Evolutionary conservation across 1,284 basidiomycete species (phyloP).

Genomic region (Chiua sp.): DNA sequence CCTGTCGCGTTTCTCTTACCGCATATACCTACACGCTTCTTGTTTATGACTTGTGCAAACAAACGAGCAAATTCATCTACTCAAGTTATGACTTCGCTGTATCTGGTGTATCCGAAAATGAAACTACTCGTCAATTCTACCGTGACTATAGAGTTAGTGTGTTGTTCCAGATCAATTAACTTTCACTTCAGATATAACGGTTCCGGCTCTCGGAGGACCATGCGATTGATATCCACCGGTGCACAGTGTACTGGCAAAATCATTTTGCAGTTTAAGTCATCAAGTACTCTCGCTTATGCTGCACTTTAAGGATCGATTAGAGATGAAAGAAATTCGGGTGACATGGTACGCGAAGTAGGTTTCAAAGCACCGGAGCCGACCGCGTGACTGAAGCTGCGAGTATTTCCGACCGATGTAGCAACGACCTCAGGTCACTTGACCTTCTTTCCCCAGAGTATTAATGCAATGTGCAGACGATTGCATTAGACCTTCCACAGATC

Average conservation of each 20-base stretch:
- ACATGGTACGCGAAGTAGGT: too few species aligned
- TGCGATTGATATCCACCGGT: constrained; percentile 92
- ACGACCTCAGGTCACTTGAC: constrained; percentile 23
- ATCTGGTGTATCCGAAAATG: constrained; percentile 91
- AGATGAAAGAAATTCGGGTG: constrained; percentile 87
- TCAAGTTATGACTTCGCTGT: constrained; percentile 58
- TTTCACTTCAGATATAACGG: constrained; percentile 21
- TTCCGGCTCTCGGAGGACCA: constrained; percentile 89
- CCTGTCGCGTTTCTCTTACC: too few species aligned
- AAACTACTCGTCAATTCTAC: constrained; percentile 99
- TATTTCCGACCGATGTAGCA: constrained; percentile 28
- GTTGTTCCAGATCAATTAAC: constrained; percentile 35
- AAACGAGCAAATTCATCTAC: too few species aligned
- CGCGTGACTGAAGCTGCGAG: constrained; percentile 82
- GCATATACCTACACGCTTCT: too few species aligned
- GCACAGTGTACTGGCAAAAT: constrained; percentile 99
- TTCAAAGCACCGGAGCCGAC: constrained; percentile 78
- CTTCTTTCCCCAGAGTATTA: constrained; percentile 59
- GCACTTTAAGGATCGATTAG: constrained; percentile 76
- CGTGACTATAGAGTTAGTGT: constrained; percentile 94
- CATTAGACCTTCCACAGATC: constrained; percentile 80
- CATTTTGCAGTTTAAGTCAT: constrained; percentile 95
- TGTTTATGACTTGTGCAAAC: too few species aligned
- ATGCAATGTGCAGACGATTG: constrained; percentile 80
- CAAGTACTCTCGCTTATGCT: constrained; percentile 98